Base-by-base conservation (phyloP, 176 grass and related monocot genomes). In the Phoenix roebelenii region DNA sequence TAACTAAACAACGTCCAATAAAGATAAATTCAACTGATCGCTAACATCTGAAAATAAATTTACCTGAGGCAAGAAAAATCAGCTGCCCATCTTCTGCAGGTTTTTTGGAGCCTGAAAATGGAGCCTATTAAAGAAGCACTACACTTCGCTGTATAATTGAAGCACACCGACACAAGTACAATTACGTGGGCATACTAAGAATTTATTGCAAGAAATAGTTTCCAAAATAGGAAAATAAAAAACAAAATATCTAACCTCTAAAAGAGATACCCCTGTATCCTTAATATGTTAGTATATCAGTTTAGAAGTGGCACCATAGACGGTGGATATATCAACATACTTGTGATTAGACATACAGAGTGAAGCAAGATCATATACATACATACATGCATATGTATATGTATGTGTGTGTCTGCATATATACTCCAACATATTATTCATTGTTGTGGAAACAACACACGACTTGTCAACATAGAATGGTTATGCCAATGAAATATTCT, bases 81-180 rank as follows among this genome's bases (percentile, higher is more conserved):
- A 91, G 83, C 54, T 85, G 62, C 5, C 83, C 92, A 82, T 97
- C 87, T 80, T 88, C 87, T 55, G 92, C 92, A n/a, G 92, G 80
- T 14, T 88, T 97, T 85, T 91, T 91, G 3, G 83, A 97, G 60
- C 92, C 87, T 77, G 81, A 91, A 83, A 97, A 87, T 55, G 92
- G 84, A 88, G 84, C 92, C 92, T 97, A 82, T 81, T 81, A 66
- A 79, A 78, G 75, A 65, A 35, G 14, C 59, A 22, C 55, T 30
- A 28, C 17, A 80, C 49, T 63, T 74, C 71, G 54, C 25, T 54
- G 6, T 67, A 18, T 64, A 53, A 72, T 39, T 22, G 10, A 44
- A 44, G 35, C 35, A 44, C 35, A 39, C 35, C 2, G 35, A 39
- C 35, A 39, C 35, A 39, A 39, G 35, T 39, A 29, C 28, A 29